phyloP scores from a whole-genome alignment of 768 basidiomycete genomes.

The Lactarius trivialis region DNA sequence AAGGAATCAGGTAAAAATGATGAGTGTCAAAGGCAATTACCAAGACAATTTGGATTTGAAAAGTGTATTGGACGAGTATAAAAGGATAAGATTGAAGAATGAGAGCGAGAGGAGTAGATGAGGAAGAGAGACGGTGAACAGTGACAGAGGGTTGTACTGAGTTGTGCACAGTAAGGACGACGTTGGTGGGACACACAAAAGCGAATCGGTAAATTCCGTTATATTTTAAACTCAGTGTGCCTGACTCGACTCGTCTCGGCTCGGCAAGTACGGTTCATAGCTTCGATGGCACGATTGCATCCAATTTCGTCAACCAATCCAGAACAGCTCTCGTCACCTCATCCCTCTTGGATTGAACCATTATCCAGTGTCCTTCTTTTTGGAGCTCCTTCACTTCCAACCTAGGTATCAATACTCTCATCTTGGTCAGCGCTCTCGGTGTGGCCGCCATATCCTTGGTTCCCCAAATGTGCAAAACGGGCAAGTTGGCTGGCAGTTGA shows the following conservation, averaged over 20 bases:
- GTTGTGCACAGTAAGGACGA: not conserved
- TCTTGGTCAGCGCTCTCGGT: not conserved
- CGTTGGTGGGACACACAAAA: not conserved
- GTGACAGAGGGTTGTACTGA: conserved; percentile 8
- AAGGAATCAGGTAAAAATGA: not conserved
- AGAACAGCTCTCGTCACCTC: conserved; percentile 5
- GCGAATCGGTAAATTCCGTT: conserved; percentile 2
- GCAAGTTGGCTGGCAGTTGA: conserved; percentile 5
- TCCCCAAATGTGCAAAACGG: conserved; percentile 13
- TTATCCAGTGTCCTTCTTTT: conserved; percentile 13
- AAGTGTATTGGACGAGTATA: not conserved
- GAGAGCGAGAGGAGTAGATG: not conserved
- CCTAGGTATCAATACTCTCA: not conserved
- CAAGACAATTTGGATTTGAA: not conserved
- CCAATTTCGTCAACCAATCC: conserved; percentile 3
- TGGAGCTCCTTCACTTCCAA: not conserved
- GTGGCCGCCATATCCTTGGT: conserved; percentile 38
- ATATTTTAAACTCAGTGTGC: conserved; percentile 10
- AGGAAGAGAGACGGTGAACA: not conserved
- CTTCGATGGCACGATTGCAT: not conserved
- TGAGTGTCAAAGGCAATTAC: not conserved
- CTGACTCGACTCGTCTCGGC: not conserved
- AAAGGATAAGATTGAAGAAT: not conserved
- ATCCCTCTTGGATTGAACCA: not conserved
- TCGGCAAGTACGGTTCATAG: too few relatives aligned